Percentiles rank a stretch among this genome's conserved stretches.
Conservation (phyloP, 768 basidiomycete genomes). For the Boletus rex-veris region DNA sequence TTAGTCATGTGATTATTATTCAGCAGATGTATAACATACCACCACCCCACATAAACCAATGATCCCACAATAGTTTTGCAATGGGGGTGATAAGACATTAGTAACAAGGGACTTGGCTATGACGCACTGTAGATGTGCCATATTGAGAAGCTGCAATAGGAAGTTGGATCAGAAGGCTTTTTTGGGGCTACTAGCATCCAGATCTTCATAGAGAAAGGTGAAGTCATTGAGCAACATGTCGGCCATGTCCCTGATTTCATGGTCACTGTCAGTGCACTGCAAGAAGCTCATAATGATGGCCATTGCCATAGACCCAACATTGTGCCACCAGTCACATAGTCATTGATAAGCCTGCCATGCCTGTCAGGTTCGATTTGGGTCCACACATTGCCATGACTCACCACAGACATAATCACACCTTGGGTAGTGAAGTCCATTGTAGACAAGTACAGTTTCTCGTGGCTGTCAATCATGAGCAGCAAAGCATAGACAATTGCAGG, state of each 20-base stretch:
- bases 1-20: too few relatives aligned
- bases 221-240: neutral
- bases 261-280: neutral
- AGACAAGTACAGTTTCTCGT: neutral
- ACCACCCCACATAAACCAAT: neutral
- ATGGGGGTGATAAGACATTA: too few relatives aligned
- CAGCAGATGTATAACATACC: neutral
- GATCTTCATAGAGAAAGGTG: too few relatives aligned
- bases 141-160: too few relatives aligned
- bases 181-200: too few relatives aligned
- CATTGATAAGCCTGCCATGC: neutral
- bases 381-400: neutral
- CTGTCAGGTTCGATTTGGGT: too few relatives aligned
- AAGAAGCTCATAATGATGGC: neutral
- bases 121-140: too few relatives aligned
- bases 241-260: neutral
- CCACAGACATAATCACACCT: neutral
- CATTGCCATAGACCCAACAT: neutral
- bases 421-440: neutral
- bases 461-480: neutral
- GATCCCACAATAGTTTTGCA: neutral
- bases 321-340: neutral
- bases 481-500: neutral
- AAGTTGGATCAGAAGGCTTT: too few relatives aligned
- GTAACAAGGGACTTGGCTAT: too few relatives aligned